Evolutionary conservation across 352 stramenopile species (phyloP).

Genomic region (Discostella stelligera): DNA sequence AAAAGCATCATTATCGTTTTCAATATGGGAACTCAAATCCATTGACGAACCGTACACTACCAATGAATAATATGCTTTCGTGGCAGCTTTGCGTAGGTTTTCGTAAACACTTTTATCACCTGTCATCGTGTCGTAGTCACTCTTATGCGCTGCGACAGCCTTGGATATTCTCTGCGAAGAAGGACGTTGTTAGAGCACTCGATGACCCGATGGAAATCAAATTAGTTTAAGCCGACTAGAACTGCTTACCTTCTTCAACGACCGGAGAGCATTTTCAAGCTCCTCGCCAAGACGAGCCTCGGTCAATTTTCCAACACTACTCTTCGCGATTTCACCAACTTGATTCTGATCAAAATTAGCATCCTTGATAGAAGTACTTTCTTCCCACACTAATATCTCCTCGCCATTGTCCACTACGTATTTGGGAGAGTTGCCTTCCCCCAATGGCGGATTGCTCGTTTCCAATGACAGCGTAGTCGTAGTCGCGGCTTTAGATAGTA

Average conservation of each 20-base stretch:
- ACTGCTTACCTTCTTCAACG: conserved; percentile 27
- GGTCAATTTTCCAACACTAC: neutral
- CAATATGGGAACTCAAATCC: conserved; percentile 20
- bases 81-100: conserved; percentile 24
- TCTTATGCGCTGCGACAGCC: conserved; percentile 23
- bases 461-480: conserved; percentile 4
- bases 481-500: neutral
- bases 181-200: neutral
- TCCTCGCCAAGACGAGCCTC: conserved; percentile 15
- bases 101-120: conserved; percentile 19
- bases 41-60: conserved; percentile 31
- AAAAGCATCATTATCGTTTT: neutral
- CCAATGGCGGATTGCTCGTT: neutral
- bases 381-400: conserved; percentile 1
- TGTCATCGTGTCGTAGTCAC: conserved; percentile 2
- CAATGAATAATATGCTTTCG: conserved; percentile 30
- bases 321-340: conserved; percentile 10
- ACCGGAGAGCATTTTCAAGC: conserved; percentile 17
- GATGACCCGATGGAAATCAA: neutral
- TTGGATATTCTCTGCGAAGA: conserved; percentile 30
- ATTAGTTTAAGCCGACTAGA: neutral
- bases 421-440: neutral
- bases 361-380: conserved; percentile 1
- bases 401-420: neutral
- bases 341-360: neutral